Percentiles rank a stretch among this genome's conserved stretches.
phyloP scores from a whole-genome alignment of 2,329 filamentous ascomycete genomes.

The Colletotrichum sp. region DNA sequence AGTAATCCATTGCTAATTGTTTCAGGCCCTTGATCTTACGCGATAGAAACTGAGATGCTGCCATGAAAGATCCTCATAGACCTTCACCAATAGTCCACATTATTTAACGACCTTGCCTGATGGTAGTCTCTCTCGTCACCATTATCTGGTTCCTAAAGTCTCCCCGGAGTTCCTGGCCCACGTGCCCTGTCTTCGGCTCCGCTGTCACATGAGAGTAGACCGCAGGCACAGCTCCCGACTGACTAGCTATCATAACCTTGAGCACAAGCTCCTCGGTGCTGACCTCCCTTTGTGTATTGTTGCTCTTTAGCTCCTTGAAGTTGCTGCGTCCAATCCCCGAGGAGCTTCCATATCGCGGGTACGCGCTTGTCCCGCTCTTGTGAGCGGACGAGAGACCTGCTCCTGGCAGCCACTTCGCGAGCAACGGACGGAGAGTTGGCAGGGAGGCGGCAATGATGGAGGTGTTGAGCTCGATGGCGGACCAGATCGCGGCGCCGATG shows the following conservation, averaged over 20 bases:
- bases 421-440: constrained; percentile 32
- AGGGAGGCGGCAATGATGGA: constrained; percentile 32
- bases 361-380: constrained; percentile 15
- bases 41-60: not conserved
- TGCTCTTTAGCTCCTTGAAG: constrained; percentile 15
- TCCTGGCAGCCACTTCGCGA: constrained; percentile 26
- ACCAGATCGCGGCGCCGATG: constrained; percentile 34
- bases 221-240: not conserved
- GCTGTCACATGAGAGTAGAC: constrained; percentile 4
- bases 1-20: not conserved
- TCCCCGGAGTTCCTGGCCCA: not conserved
- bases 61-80: not conserved
- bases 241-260: constrained; percentile 11
- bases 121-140: not conserved
- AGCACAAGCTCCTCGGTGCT: constrained; percentile 30
- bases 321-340: constrained; percentile 1
- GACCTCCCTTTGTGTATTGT: constrained; percentile 8
- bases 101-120: not conserved
- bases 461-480: constrained; percentile 33
- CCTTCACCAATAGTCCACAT: not conserved
- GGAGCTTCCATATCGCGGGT: constrained; percentile 22
- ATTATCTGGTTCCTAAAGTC: not conserved
- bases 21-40: not conserved
- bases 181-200: not conserved
- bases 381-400: constrained; percentile 21